Evolutionary conservation across 2,329 filamentous ascomycete genomes (phyloP), one percentile per base, ranked within the genome.

Genomic region (Sarocladiaceae sp.): DNA sequence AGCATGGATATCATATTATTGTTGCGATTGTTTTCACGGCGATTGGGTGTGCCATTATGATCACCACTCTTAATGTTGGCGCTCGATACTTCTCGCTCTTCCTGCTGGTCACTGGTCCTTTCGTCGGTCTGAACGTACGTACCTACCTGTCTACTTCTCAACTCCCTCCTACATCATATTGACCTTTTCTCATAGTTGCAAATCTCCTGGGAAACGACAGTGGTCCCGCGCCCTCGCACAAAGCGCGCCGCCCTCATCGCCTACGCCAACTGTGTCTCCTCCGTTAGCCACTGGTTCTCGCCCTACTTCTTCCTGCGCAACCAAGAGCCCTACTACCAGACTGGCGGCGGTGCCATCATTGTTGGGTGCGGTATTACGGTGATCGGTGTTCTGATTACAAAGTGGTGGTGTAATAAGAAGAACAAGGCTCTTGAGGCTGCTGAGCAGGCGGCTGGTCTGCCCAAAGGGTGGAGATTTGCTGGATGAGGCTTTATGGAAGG

Each of bases 31-130:
- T 62, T 2, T 53, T 71, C 37, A 66, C 66, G 2, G 51, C 70
- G 0, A 56, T 68, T 10, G 72, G 69, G 6, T 71, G 69, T 28
- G 64, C 71, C n/a, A 70, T 74, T 29, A 66, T 69, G 60, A 72
- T 73, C 54, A 66, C 66, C 0, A 74, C 71, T 0, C 58, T 69
- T 1, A 71, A 71, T 18, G 64, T 70, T 1, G 71, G 65, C 1
- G 70, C 67, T 10, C 67, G 72, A 22, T 75, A 74, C 55, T 62
- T 75, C 31, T 65, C 62, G 11, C 64, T 75, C 53, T 71, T 74
- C 37, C 37, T 42, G 10, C 17, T 42, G 8, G 37, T 42, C 4
- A 42, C 37, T 22, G 37, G 13, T 42, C 37, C 13, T 4, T 42
- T 42, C 18, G 37, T 42, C 15, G 37, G 37, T 42, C 37, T 33